Conservation (phyloP, 176 grass and related monocot species). For the Hordeum marinum region DNA sequence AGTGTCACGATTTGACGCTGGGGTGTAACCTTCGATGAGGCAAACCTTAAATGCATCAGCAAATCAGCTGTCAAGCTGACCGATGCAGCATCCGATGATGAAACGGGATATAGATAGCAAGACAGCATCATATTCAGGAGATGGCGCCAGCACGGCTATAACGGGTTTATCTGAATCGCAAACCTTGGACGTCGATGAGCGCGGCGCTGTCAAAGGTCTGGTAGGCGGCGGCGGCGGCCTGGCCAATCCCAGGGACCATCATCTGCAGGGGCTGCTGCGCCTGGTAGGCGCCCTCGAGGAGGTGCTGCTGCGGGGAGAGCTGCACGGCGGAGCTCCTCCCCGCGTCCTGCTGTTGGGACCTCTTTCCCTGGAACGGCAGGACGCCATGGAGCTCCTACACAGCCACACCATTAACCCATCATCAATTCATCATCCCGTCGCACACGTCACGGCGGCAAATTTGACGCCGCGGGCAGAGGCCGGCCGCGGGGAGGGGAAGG, state of each 20-base stretch:
- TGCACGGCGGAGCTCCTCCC: conserved; percentile 1
- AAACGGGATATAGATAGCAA: background rate
- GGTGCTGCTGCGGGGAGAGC: conserved; percentile 33
- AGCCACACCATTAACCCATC: background rate
- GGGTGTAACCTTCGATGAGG: background rate
- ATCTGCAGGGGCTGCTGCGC: conserved; percentile 21
- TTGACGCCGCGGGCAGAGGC: background rate
- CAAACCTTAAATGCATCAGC: background rate
- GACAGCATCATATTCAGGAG: background rate
- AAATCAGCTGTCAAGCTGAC: background rate
- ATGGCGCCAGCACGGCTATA: too few species aligned
- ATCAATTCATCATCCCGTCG: background rate
- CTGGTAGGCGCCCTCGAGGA: conserved; percentile 24
- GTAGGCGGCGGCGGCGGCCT: conserved; percentile 14
- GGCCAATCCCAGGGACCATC: conserved; percentile 21
- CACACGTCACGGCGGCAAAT: background rate
- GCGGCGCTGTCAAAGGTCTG: conserved; percentile 38
- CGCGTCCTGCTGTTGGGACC: conserved; percentile 29
- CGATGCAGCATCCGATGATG: background rate
- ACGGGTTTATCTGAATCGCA: background rate
- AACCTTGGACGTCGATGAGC: conserved; percentile 66
- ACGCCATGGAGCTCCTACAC: conserved; percentile 43
- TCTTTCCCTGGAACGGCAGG: conserved; percentile 36
- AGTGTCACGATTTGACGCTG: background rate
- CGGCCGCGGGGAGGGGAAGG: too few species aligned